Evolutionary conservation across 805 yeast species (phyloP).

Genomic region (Spathaspora hagerdaliae): DNA sequence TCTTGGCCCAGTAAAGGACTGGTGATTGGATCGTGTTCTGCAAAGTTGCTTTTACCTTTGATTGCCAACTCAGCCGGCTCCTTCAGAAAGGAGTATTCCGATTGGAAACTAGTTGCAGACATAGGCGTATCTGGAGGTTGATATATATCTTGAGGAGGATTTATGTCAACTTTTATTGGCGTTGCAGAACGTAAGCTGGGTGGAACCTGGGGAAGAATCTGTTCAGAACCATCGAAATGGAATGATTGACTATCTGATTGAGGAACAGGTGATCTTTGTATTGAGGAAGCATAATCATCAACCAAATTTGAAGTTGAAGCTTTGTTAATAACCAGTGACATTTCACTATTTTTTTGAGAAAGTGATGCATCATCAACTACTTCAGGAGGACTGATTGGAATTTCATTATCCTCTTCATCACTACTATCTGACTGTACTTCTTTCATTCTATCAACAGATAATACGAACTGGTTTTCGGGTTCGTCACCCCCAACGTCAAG

Average conservation of each 20-base stretch:
- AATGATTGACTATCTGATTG: not conserved
- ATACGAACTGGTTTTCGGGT: not conserved
- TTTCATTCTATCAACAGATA: constrained; percentile 6
- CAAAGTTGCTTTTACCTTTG: constrained; percentile 1
- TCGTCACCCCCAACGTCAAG: not conserved
- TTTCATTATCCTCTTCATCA: constrained; percentile 6
- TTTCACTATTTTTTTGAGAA: not conserved
- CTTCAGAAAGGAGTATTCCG: constrained; percentile 39
- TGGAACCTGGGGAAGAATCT: not conserved
- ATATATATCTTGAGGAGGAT: not conserved
- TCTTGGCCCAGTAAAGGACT: too few relatives aligned
- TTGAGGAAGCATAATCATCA: not conserved
- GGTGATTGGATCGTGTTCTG: too few relatives aligned
- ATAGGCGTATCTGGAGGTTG: constrained; percentile 27
- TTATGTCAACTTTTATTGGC: not conserved
- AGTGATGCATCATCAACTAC: not conserved
- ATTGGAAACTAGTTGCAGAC: constrained; percentile 33
- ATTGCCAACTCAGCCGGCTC: constrained; percentile 31
- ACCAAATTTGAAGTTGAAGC: not conserved
- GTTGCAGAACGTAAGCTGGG: not conserved
- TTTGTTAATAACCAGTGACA: not conserved
- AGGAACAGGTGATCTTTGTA: not conserved
- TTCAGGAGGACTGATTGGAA: not conserved
- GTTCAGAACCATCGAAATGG: not conserved
- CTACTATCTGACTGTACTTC: constrained; percentile 2